Base-by-base conservation (phyloP, 768 basidiomycete species). In the Rossbeevera mucosa region DNA sequence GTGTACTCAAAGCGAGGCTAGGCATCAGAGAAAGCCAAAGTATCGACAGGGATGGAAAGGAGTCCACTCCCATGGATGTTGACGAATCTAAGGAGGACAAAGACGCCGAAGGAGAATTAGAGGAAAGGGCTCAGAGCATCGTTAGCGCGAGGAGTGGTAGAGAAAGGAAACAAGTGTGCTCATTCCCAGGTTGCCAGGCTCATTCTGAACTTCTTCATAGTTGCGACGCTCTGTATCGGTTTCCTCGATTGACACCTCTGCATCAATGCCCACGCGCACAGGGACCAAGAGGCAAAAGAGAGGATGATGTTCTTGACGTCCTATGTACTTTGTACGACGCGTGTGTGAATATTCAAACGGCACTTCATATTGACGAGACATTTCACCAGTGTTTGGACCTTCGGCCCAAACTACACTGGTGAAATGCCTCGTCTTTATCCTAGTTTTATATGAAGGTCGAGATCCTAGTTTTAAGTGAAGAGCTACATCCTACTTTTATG, bases 241-340 rank as follows among this genome's bases (percentile, higher is more conserved):
- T 40, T 88, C 88, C 13, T 91, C 87, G 3, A 82, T 86, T 18
- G 88, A 89, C 58, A 87, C 87, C 16, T 73, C 79, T 25, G 78
- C 73, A 30, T 79, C 80, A 14, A 54, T 72, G 28, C 69, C 79
- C 16, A 76, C 77, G 21, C 72, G 81, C 51, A 71, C 77, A 33
- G 77, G 75, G 9, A 78, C 69, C 20, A 85, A 84, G 63, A 74
- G 83, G 48, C 82, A 81, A 60, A 82, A 82, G 61, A 77, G 81
- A 43, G 70, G 64, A 33, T 83, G 56, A 72, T 41, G 30, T 22
- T 30, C 6, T 22, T 5, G 38, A 33, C 13, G 31, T 52, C 20
- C 30, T 45, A 40, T 44, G 41, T 42, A 51, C 30, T 47, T 44
- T 42, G 38, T 31, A 53, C 22, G 44, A 29, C 31, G 24, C 47